Conservation (phyloP, 208 protist species). For the Cochliopodium minus region DNA sequence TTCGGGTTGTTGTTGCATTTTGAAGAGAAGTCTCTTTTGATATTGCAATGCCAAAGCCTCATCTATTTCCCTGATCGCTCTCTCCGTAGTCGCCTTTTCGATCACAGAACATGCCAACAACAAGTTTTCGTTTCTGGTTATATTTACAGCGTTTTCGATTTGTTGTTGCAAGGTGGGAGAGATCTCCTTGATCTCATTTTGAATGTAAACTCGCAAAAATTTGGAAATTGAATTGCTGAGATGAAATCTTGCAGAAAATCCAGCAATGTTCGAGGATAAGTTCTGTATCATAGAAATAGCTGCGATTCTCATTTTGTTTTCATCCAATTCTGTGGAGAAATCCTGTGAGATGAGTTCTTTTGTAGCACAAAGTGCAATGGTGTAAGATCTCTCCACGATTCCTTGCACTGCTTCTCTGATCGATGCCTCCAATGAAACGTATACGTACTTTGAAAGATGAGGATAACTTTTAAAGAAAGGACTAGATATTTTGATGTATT, state of each 20-base stretch:
- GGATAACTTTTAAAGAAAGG: conserved; percentile 23
- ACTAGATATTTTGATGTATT: too few species aligned
- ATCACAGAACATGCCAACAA: conserved; percentile 2
- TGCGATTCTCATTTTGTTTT: conserved; percentile 42
- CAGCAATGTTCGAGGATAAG: conserved; percentile 56
- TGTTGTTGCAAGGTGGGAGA: conserved; percentile 3
- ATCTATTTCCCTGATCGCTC: conserved; percentile 57
- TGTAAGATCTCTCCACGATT: conserved; percentile 69
- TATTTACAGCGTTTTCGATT: conserved; percentile 11
- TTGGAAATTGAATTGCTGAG: too few species aligned
- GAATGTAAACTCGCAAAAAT: too few species aligned
- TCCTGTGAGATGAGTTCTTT: conserved; percentile 78
- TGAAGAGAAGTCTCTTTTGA: conserved; percentile 7
- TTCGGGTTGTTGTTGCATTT: too few species aligned
- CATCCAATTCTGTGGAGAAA: conserved; percentile 78
- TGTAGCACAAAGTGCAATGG: conserved; percentile 71
- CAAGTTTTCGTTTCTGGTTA: neutral
- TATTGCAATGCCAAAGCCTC: conserved; percentile 45
- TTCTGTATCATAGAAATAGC: conserved; percentile 66
- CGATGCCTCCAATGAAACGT: conserved; percentile 50
- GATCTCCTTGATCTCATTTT: conserved; percentile 11
- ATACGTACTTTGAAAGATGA: conserved; percentile 28
- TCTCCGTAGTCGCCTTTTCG: conserved; percentile 59
- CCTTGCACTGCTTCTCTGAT: conserved; percentile 59
- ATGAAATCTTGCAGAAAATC: too few species aligned